phyloP scores from a whole-genome alignment of 768 basidiomycete species.

The Leucosporidium creatinivorum region DNA sequence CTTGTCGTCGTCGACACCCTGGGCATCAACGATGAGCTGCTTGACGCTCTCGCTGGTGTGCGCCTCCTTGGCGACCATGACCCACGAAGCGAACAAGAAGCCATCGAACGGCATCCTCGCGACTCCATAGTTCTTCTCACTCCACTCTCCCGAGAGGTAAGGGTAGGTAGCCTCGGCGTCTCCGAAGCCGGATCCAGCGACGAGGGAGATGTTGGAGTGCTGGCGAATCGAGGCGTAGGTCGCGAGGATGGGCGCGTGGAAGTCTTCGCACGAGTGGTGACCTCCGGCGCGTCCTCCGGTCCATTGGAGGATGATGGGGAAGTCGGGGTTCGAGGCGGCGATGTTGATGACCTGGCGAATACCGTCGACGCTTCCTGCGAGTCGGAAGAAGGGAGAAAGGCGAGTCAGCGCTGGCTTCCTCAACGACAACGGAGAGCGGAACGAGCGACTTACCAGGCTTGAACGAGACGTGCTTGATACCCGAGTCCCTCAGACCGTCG shows the following conservation, averaged over 20 bases:
- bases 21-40: constrained; percentile 86
- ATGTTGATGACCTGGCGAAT: constrained; percentile 96
- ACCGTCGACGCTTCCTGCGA: constrained; percentile 68
- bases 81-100: constrained; percentile 88
- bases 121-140: constrained; percentile 64
- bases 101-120: constrained; percentile 99
- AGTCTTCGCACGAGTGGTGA: constrained; percentile 97
- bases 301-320: constrained; percentile 97
- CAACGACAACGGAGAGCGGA: neutral
- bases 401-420: neutral
- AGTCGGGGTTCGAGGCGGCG: constrained; percentile 84
- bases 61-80: constrained; percentile 98
- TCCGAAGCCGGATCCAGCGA: constrained; percentile 93
- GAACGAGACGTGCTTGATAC: constrained; percentile 93
- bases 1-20: constrained; percentile 78
- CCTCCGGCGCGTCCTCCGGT: constrained; percentile 98
- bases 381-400: neutral
- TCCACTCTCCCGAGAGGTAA: constrained; percentile 95
- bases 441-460: constrained; percentile 63
- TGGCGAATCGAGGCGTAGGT: constrained; percentile 87
- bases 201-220: constrained; percentile 76
- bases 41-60: constrained; percentile 92
- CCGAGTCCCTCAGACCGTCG: constrained; percentile 64
- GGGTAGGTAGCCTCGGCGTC: constrained; percentile 83
- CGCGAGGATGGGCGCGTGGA: constrained; percentile 87